Conservation (phyloP, 257 asterid species). For the Jacaranda mimosifolia region DNA sequence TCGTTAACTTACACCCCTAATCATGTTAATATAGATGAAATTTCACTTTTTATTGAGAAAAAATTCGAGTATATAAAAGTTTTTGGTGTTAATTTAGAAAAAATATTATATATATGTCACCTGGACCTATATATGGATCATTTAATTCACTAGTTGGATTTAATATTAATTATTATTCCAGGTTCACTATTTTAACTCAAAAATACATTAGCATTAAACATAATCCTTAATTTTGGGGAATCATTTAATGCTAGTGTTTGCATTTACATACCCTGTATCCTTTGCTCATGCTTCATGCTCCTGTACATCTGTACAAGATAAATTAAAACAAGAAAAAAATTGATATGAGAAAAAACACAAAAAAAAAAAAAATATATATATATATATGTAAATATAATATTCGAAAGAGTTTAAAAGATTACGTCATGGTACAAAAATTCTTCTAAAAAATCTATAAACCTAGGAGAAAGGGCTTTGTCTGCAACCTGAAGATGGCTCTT, state of each 20-base stretch:
- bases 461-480: conserved; percentile 29
- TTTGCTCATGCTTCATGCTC: conserved; percentile 71
- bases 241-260: neutral
- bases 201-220: neutral
- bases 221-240: neutral
- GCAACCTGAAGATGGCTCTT: conserved; percentile 91
- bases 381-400: neutral
- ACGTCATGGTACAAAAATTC: conserved; percentile 20
- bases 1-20: too few relatives aligned
- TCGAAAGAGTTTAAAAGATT: neutral
- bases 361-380: neutral
- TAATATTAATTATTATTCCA: conserved; percentile 12
- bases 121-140: neutral
- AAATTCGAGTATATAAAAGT: too few relatives aligned
- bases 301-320: conserved; percentile 74
- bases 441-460: neutral
- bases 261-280: conserved; percentile 58
- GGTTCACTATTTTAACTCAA: neutral
- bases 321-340: neutral
- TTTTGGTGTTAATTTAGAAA: neutral
- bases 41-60: neutral
- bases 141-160: neutral
- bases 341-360: conserved; percentile 24
- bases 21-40: neutral
- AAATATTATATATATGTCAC: neutral